A percentile compares a stretch with the other conserved stretches of the same genome.
These are phyloP conservation scores for Fusarium guadeloupense DNA, from an alignment of 2,329 filamentous ascomycete genomes.

Conservation along the genomic window DNA sequence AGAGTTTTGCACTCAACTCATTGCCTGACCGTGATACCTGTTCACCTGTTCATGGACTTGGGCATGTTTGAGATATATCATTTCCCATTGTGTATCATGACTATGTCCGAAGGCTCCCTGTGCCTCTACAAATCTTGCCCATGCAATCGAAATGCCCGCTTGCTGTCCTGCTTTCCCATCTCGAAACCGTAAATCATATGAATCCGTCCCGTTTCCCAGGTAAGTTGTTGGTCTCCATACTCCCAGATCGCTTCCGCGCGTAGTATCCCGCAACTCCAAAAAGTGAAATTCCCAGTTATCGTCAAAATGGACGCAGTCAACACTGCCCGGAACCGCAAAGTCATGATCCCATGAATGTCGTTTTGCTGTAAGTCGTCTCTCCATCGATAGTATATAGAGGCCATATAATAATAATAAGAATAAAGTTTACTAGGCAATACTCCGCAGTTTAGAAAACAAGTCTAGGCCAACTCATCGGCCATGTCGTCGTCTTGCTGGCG, in stretches of 20 bases:
- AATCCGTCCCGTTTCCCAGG: background rate
- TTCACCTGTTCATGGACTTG: too few relatives aligned
- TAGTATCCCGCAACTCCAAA: slow-evolving; percentile 12
- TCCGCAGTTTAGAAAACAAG: background rate
- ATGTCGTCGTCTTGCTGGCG: slow-evolving; percentile 23
- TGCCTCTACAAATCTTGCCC: background rate
- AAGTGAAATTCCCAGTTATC: background rate
- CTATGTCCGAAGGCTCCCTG: background rate
- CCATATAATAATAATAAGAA: slow-evolving; percentile 6
- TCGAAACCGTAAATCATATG: background rate
- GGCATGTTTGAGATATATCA: too few relatives aligned
- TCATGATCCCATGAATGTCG: slow-evolving; percentile 2
- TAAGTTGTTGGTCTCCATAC: slow-evolving; percentile 1
- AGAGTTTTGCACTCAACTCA: too few relatives aligned
- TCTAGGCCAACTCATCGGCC: slow-evolving; percentile 34
- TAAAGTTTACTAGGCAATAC: background rate
- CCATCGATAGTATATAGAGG: slow-evolving; percentile 1
- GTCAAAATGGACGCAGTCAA: slow-evolving; percentile 9
- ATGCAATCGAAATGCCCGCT: background rate
- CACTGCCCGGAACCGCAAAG: background rate
- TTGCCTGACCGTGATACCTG: too few relatives aligned
- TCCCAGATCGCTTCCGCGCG: slow-evolving; percentile 6
- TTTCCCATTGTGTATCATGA: background rate
- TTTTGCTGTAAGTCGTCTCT: background rate
- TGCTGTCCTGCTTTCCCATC: slow-evolving; percentile 1